These are phyloP conservation scores for Xanthoceras sorbifolium DNA, from an alignment of 345 rosid genomes.

Conservation along the genomic window DNA sequence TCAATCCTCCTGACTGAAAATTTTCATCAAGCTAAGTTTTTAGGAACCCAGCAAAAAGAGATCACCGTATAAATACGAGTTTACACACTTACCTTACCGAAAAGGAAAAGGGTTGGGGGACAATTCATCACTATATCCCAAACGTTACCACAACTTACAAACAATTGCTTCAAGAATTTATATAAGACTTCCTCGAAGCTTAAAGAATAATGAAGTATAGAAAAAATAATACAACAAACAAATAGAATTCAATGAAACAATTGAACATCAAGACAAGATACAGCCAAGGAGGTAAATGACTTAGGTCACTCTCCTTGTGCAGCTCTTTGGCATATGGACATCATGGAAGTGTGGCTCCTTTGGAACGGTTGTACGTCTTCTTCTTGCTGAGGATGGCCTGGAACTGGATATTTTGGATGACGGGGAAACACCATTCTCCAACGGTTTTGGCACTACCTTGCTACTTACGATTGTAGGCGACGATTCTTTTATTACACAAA, in stretches of 20 bases:
- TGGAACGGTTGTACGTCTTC: slow-evolving; percentile 48
- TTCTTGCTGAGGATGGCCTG: slow-evolving; percentile 41
- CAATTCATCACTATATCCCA: background rate
- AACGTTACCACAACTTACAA: slow-evolving; percentile 30
- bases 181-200: background rate
- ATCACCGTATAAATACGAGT: no score
- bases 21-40: no score
- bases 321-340: slow-evolving; percentile 69
- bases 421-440: slow-evolving; percentile 23
- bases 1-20: no score
- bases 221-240: slow-evolving; percentile 10
- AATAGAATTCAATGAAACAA: slow-evolving; percentile 40
- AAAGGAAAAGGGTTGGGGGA: no score
- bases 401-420: slow-evolving; percentile 34
- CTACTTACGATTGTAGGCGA: slow-evolving; percentile 24
- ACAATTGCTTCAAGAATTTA: slow-evolving; percentile 10
- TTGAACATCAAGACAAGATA: no score
- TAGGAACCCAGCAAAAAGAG: no score
- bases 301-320: slow-evolving; percentile 46
- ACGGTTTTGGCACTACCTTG: slow-evolving; percentile 32
- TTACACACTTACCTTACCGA: no score
- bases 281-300: background rate
- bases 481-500: slow-evolving; percentile 36
- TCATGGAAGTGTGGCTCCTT: slow-evolving; percentile 67
- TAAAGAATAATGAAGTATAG: background rate